Evolutionary conservation across 1,284 basidiomycete species (phyloP).

Genomic region (Pyrrhoderma lamaoense): DNA sequence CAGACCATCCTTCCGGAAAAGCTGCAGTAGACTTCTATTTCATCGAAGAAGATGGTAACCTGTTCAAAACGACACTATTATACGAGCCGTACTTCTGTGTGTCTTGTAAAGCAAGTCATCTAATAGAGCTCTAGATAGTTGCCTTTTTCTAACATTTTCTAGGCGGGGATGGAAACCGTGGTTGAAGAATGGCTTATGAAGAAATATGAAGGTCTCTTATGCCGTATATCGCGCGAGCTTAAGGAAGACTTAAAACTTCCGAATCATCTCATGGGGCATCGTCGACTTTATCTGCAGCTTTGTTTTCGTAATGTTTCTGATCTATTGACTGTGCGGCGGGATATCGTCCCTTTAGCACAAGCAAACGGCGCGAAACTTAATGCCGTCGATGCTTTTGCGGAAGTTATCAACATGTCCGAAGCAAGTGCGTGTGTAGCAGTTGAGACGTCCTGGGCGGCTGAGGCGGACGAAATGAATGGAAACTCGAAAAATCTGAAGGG

Average conservation of each 20-base stretch:
- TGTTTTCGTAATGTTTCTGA: conserved; percentile 92
- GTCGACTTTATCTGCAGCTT: conserved; percentile 82
- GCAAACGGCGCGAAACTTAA: conserved; percentile 91
- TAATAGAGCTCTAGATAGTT: neutral
- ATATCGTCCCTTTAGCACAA: conserved; percentile 84
- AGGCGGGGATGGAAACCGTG: conserved; percentile 82
- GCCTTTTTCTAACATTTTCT: conserved; percentile 7
- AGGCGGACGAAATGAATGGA: conserved; percentile 32
- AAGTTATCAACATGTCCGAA: conserved; percentile 82
- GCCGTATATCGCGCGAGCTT: conserved; percentile 69
- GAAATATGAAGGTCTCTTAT: conserved; percentile 84
- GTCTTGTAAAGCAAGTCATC: conserved; percentile 67
- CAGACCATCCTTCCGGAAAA: conserved; percentile 72
- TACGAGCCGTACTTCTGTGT: conserved; percentile 97
- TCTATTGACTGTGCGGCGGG: conserved; percentile 80
- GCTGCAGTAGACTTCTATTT: conserved; percentile 97
- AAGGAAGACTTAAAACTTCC: conserved; percentile 96
- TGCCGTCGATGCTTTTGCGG: conserved; percentile 96
- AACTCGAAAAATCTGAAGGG: conserved; percentile 43
- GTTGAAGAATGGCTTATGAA: conserved; percentile 97
- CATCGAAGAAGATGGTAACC: conserved; percentile 91
- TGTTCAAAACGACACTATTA: conserved; percentile 91
- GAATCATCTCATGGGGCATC: conserved; percentile 93
- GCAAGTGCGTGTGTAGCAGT: conserved; percentile 57
- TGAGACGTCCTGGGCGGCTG: conserved; percentile 59